Evolutionary conservation across 495 filamentous ascomycete species (phyloP).

Genomic region (Talaromyces adpressus): DNA sequence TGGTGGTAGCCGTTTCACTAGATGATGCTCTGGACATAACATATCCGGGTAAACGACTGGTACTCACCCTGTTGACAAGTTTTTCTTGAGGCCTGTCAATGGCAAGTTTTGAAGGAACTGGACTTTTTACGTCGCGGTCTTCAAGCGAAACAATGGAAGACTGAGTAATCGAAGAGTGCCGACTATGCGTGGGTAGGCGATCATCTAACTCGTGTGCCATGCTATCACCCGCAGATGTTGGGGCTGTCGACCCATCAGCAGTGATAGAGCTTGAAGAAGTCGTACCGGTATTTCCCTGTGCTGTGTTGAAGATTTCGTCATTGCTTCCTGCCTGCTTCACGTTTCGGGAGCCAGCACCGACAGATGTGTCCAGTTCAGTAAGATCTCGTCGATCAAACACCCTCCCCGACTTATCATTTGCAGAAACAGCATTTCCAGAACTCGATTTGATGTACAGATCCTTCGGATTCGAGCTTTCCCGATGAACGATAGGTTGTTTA

Average conservation of each 20-base stretch:
- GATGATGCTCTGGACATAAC: conserved; percentile 28
- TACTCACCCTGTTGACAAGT: conserved; percentile 12
- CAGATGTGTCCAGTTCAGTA: conserved; percentile 19
- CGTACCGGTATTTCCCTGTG: conserved; percentile 22
- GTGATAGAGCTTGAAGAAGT: conserved; percentile 34
- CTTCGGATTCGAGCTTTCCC: conserved; percentile 15
- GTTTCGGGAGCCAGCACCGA: conserved; percentile 14
- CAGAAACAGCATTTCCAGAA: not conserved
- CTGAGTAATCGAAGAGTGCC: conserved; percentile 32
- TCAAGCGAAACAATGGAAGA: conserved; percentile 32
- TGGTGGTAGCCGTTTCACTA: conserved; percentile 22
- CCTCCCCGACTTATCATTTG: conserved; percentile 17
- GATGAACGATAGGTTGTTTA: conserved; percentile 19
- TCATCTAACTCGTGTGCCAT: conserved; percentile 25
- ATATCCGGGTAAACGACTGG: conserved; percentile 28
- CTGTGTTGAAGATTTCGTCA: conserved; percentile 13
- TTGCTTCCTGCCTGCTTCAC: conserved; percentile 21
- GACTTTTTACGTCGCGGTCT: conserved; percentile 21
- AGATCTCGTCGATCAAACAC: conserved; percentile 22
- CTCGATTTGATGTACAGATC: not conserved
- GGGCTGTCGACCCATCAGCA: conserved; percentile 24
- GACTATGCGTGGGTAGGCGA: conserved; percentile 31
- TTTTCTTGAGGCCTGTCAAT: conserved; percentile 19
- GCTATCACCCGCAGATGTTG: conserved; percentile 27
- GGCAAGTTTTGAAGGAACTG: conserved; percentile 17